Conservation (phyloP, 2,329 filamentous ascomycete genomes). For the Ceratocystis destructans region DNA sequence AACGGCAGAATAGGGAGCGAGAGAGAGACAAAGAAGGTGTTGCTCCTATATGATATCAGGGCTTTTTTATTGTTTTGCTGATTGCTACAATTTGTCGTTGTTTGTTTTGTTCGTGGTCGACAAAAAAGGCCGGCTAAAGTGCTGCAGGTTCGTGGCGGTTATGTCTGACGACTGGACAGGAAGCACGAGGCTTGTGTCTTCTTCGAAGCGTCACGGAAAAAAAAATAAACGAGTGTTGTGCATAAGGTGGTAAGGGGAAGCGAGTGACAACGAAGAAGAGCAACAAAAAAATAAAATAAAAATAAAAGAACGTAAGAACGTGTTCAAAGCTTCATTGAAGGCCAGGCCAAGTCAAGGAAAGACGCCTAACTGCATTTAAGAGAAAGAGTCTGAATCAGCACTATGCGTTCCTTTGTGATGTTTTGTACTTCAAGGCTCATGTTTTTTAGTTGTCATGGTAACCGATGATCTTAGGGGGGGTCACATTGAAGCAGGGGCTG, state of each 20-base stretch:
- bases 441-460: constrained; percentile 4
- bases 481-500: neutral
- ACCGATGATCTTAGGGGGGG: neutral
- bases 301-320: neutral
- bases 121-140: neutral
- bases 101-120: neutral
- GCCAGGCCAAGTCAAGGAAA: neutral
- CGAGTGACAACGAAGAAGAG: neutral
- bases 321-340: constrained; percentile 4
- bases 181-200: neutral
- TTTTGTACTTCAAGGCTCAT: neutral
- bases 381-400: neutral
- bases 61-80: neutral
- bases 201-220: neutral
- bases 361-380: neutral
- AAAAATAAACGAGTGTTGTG: neutral
- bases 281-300: neutral
- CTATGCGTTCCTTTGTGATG: neutral
- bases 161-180: neutral
- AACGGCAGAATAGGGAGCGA: neutral
- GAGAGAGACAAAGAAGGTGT: neutral
- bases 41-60: neutral
- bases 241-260: neutral
- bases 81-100: neutral
- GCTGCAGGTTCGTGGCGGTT: neutral